These are phyloP conservation scores for Liriodendron chinense DNA, from an alignment of 164 flowering plant genomes.

Conservation along the genomic window DNA sequence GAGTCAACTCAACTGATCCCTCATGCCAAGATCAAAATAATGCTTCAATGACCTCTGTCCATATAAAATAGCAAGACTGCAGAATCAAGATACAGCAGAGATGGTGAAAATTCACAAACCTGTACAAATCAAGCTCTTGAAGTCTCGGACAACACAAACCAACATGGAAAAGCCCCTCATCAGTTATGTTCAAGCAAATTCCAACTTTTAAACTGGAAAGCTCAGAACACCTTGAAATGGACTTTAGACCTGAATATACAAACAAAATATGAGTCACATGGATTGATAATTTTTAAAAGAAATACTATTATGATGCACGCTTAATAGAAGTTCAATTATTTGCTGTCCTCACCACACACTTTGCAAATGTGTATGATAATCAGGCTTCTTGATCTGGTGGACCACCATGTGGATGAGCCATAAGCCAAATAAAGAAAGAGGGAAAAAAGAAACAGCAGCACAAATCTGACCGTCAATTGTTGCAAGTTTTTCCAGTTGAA, in stretches of 20 bases:
- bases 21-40: background rate
- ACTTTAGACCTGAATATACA: slow-evolving; percentile 57
- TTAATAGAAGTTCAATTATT: background rate
- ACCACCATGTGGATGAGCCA: background rate
- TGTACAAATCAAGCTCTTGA: slow-evolving; percentile 85
- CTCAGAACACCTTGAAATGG: slow-evolving; percentile 57
- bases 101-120: slow-evolving; percentile 37
- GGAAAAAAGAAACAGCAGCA: background rate
- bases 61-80: background rate
- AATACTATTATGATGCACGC: background rate
- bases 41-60: background rate
- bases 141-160: slow-evolving; percentile 63
- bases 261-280: background rate
- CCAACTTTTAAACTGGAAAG: slow-evolving; percentile 74
- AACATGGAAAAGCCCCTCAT: slow-evolving; percentile 57
- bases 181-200: slow-evolving; percentile 73
- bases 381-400: background rate
- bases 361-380: background rate
- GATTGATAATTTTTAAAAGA: background rate
- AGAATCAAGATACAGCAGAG: background rate
- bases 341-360: background rate
- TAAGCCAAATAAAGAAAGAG: background rate
- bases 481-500: background rate
- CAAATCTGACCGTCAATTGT: background rate
- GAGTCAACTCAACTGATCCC: background rate